These are phyloP conservation scores for Blastocystis sp. DNA, from an alignment of 352 stramenopile species.

Conservation along the genomic window DNA sequence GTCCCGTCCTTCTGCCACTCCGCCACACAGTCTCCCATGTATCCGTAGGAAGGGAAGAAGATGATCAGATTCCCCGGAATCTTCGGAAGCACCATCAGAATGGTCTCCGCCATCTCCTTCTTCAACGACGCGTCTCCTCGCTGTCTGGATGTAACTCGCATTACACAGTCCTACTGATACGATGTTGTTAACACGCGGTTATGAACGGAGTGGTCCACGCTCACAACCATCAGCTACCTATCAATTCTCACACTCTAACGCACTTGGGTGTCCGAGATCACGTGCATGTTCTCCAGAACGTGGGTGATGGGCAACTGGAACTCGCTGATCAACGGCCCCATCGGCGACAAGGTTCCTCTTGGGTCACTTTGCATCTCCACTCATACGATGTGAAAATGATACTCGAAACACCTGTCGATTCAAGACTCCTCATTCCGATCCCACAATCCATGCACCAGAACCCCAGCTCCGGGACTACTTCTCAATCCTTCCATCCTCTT, in stretches of 20 bases:
- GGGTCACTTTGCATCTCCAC: background rate
- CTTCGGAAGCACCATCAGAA: conserved; percentile 81
- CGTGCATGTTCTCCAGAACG: conserved; percentile 89
- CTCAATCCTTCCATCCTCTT: background rate
- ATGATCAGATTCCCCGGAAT: conserved; percentile 89
- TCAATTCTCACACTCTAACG: conserved; percentile 59
- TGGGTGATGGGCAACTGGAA: conserved; percentile 87
- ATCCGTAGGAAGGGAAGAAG: conserved; percentile 97
- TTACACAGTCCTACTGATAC: background rate
- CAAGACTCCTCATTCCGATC: background rate
- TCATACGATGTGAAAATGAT: conserved; percentile 45
- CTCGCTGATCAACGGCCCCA: conserved; percentile 87
- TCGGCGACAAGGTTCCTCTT: conserved; percentile 88
- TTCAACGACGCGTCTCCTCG: conserved; percentile 19
- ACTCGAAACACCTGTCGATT: background rate
- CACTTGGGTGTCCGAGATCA: conserved; percentile 79
- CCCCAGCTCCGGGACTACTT: background rate
- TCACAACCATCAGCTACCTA: conserved; percentile 31
- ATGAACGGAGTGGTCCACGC: conserved; percentile 23
- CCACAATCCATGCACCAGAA: conserved; percentile 55
- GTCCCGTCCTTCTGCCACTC: conserved; percentile 65
- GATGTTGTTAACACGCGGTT: background rate
- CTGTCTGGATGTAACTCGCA: background rate
- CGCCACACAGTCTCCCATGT: conserved; percentile 75
- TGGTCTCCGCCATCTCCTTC: conserved; percentile 71